A percentile compares a stretch with the other conserved stretches of the same genome.
phyloP scores from a whole-genome alignment of 257 asterid genomes.

The Solanum sejunctum region DNA sequence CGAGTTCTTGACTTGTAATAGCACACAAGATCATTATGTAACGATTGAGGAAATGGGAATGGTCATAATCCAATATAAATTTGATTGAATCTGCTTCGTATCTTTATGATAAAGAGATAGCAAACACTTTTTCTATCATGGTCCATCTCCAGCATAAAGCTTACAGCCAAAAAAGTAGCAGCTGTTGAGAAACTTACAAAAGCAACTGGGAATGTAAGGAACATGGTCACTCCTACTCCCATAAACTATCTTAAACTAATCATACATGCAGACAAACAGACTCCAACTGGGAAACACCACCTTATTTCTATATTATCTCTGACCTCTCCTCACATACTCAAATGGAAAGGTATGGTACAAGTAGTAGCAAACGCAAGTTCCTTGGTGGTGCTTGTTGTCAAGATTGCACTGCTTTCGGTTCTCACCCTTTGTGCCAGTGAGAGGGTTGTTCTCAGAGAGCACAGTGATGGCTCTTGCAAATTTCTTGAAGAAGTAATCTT shows the following conservation, averaged over 20 bases:
- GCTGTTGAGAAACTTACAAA: neutral
- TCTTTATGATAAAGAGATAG: neutral
- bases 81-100: neutral
- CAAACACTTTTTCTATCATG: conserved; percentile 7
- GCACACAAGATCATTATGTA: neutral
- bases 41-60: neutral
- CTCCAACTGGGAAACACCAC: neutral
- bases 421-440: conserved; percentile 76
- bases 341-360: neutral
- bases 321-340: neutral
- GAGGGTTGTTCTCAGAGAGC: conserved; percentile 78
- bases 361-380: neutral
- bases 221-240: neutral
- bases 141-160: neutral
- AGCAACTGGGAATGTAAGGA: conserved; percentile 1
- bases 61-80: neutral
- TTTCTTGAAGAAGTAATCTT: conserved; percentile 62
- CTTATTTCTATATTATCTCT: conserved; percentile 1
- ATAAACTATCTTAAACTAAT: neutral
- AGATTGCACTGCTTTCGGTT: conserved; percentile 72
- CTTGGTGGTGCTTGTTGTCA: conserved; percentile 41
- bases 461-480: conserved; percentile 56
- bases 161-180: neutral
- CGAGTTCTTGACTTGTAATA: neutral
- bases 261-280: neutral